Evolutionary conservation across 2,329 filamentous ascomycete genomes (phyloP), one percentile per base, ranked within the genome.

Genomic region (Aspergillus ochraceoroseus): DNA sequence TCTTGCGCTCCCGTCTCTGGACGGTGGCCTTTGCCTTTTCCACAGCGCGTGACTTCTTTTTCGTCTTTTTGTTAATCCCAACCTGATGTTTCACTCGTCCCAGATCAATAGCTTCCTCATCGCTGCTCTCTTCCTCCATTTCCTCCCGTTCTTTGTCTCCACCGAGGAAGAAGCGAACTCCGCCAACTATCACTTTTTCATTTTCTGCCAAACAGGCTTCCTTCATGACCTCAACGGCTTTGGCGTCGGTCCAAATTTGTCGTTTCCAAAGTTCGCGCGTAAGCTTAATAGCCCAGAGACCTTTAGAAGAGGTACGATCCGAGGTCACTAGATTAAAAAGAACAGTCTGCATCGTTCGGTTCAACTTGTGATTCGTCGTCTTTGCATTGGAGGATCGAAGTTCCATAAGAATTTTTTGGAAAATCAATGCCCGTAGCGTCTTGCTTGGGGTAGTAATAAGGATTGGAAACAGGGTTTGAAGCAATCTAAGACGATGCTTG

Each of bases 171-270:
- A 96, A 98, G 15, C 87, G 79, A 9, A 94, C 86, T 30, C 87
- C 89, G 11, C 88, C 87, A 4, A 85, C 73, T 17, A 92, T 79
- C 3, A 96, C 88, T 68, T 98, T 98, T 55, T 94, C 87, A 54
- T 95, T 94, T 36, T 95, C 84, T 3, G 87, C 81, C 41, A 98
- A 69, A 39, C 83, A 82, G 0, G 90, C 88, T 66, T 95, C 85
- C 67, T 94, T 94, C 89, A 98, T 96, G 51, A 96, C 86, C 57
- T 95, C 88, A n/a, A 96, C 92, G 0, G 90, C 82, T 63, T 89
- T 92, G 2, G 88, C 79, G 57, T 98, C 92, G 7, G 85, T 87
- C 92, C 92, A 98, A 49, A 96, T 82, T 55, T 95, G 89, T 32
- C 90, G 79, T 67, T 89, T 94, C 92, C 92, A 98, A 58, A 98